Percentiles rank a stretch among this genome's conserved stretches.
These are phyloP conservation scores for Cyberlindnera saturnus DNA, from an alignment of 805 yeast species.

Conservation along the genomic window DNA sequence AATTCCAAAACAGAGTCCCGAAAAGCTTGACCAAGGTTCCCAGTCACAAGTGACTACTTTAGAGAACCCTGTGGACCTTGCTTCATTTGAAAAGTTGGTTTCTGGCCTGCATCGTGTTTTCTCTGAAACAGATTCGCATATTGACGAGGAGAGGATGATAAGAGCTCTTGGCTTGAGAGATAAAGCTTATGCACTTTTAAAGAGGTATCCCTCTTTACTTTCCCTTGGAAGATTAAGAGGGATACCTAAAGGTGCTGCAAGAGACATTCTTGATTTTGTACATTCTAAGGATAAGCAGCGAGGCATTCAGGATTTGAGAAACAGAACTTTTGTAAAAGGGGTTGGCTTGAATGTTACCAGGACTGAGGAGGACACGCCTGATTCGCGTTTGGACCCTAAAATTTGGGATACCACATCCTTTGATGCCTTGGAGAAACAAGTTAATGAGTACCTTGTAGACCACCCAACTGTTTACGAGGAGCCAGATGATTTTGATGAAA, in stretches of 20 bases:
- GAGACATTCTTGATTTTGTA: constrained; percentile 7
- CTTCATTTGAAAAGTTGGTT: too few species aligned
- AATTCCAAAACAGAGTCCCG: too few species aligned
- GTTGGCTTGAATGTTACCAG: constrained; percentile 9
- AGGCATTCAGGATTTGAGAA: constrained; percentile 9
- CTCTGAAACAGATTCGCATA: too few species aligned
- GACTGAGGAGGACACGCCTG: not conserved
- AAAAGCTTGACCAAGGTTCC: too few species aligned
- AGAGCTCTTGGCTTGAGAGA: constrained; percentile 5
- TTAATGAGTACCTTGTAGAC: constrained; percentile 2
- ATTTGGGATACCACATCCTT: constrained; percentile 1
- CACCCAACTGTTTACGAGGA: constrained; percentile 5
- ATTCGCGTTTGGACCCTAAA: not conserved
- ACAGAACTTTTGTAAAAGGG: constrained; percentile 8
- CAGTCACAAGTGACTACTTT: too few species aligned
- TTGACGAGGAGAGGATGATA: not conserved
- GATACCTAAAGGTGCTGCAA: constrained; percentile 6
- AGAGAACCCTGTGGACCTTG: too few species aligned
- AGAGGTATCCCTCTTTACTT: constrained; percentile 8
- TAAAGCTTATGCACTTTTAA: constrained; percentile 5
- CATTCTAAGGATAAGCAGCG: constrained; percentile 12
- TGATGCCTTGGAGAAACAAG: constrained; percentile 4
- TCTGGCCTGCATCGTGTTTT: too few species aligned
- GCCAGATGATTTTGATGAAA: not conserved
- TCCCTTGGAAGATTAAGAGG: constrained; percentile 7